Conservation (phyloP, 2,329 filamentous ascomycete genomes). For the Hypoxylon sp. region DNA sequence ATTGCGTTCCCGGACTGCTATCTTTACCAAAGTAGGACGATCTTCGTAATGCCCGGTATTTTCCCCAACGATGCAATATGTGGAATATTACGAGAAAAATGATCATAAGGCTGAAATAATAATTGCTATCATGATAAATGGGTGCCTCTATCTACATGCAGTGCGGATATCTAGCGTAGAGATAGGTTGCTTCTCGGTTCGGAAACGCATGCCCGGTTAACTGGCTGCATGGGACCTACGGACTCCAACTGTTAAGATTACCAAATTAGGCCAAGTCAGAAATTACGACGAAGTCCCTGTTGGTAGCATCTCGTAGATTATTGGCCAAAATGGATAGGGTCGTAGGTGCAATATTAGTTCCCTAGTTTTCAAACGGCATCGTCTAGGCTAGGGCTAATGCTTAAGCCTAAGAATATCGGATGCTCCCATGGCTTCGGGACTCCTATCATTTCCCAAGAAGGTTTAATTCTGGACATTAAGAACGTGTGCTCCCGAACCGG, state of each 20-base stretch:
- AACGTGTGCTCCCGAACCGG: conserved; percentile 9
- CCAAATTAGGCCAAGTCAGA: conserved; percentile 30
- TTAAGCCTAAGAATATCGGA: background rate
- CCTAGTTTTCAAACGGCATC: conserved; percentile 1
- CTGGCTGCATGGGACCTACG: conserved; percentile 4
- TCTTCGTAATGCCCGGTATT: background rate
- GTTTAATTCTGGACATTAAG: conserved; percentile 14
- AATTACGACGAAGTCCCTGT: conserved; percentile 23
- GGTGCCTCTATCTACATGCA: conserved; percentile 11
- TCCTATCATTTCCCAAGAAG: conserved; percentile 36
- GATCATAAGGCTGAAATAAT: conserved; percentile 7
- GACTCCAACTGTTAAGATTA: conserved; percentile 31
- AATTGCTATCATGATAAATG: background rate
- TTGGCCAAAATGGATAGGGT: conserved; percentile 25
- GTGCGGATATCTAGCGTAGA: conserved; percentile 14
- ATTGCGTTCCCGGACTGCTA: conserved; percentile 32
- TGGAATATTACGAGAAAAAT: conserved; percentile 2
- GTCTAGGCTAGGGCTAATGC: conserved; percentile 21
- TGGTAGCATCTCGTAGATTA: conserved; percentile 9
- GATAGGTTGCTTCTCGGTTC: conserved; percentile 20
- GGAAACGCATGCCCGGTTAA: conserved; percentile 10
- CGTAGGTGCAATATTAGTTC: conserved; percentile 26
- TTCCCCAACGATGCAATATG: background rate
- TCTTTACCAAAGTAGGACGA: conserved; percentile 31
- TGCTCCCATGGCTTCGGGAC: conserved; percentile 25